Base-by-base conservation (phyloP, 768 basidiomycete species). In the Calvatia gigantea region DNA sequence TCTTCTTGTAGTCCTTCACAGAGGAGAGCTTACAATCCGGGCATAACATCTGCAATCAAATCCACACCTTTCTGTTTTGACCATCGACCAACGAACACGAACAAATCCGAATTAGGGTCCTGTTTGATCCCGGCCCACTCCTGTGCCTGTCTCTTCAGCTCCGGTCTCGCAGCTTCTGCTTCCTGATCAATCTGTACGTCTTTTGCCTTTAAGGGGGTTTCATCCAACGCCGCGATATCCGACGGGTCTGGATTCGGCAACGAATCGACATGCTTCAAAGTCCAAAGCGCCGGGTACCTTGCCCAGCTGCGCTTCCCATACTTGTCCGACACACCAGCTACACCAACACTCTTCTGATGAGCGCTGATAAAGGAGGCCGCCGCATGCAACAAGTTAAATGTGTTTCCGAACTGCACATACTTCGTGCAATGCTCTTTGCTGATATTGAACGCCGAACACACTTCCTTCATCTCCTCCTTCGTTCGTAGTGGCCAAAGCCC, bases 31-130 rank as follows among this genome's bases (percentile, higher is more conserved):
- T 65, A 91, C 86, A 97, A 65, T 2, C 83, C 80, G 21, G 94
- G 94, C 90, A 97, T 91, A 59, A 97, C 86, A 70, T 97, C 94
- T 7, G 94, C 94, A 61, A 97, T 97, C 39, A 97, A 75, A 73
- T 97, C 94, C n/a, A 97, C 93, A 72, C 91, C 94, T 71, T 97
- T 97, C 70, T 97, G 94, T 70, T 96, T 97, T 4, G 94, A 97
- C 94, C 94, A 97, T 60, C 94, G 88, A 67, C 94, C 94, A 60
- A 97, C 94, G 70, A 97, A 96, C 59, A 97, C 94, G 66, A 97
- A 96, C 44, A 97, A 69, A 68, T 95, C 92, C 1, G 93, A 85
- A 37, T 90, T 75, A 1, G 94, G 88, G 64, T 96, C 93, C 64
- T 96, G 94, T 67, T 86, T 88, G 71, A 97, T 87, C 45, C 87